These are phyloP conservation scores for Bombardia bombarda DNA, from an alignment of 495 filamentous ascomycete genomes.

Conservation along the genomic window DNA sequence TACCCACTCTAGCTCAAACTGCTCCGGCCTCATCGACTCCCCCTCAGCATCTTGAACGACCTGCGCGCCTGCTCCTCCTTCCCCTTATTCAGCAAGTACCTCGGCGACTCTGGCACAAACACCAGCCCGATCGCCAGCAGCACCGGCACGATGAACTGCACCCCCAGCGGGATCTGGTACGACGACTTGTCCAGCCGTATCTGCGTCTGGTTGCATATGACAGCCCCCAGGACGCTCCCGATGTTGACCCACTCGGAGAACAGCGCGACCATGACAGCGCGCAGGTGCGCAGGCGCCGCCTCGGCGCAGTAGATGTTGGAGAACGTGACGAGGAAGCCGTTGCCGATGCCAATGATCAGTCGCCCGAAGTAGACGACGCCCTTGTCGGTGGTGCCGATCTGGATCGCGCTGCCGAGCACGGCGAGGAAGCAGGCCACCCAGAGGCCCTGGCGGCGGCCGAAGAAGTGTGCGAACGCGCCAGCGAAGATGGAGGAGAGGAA, in stretches of 20 bases:
- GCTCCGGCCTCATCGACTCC: slow-evolving; percentile 20
- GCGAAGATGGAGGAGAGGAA: slow-evolving; percentile 46
- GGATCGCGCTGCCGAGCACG: slow-evolving; percentile 36
- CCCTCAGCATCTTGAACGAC: slow-evolving; percentile 30
- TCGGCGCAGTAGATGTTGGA: slow-evolving; percentile 43
- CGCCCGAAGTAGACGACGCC: slow-evolving; percentile 43
- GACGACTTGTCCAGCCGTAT: slow-evolving; percentile 27
- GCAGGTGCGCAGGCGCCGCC: slow-evolving; percentile 29
- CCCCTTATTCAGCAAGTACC: slow-evolving; percentile 47
- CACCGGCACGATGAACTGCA: slow-evolving; percentile 46
- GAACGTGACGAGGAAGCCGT: slow-evolving; percentile 47
- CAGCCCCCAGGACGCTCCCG: slow-evolving; percentile 44
- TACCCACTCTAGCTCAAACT: slow-evolving; percentile 21
- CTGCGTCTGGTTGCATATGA: slow-evolving; percentile 27
- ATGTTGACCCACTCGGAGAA: slow-evolving; percentile 36
- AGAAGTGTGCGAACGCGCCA: slow-evolving; percentile 40
- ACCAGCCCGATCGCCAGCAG: slow-evolving; percentile 42
- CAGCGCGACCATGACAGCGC: slow-evolving; percentile 31
- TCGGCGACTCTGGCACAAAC: slow-evolving; percentile 9
- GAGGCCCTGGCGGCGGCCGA: slow-evolving; percentile 43
- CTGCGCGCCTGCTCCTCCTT: slow-evolving; percentile 34
- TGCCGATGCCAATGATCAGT: slow-evolving; percentile 44
- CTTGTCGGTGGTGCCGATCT: slow-evolving; percentile 37
- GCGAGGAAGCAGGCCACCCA: slow-evolving; percentile 41
- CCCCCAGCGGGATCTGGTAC: slow-evolving; percentile 49